Percentiles rank a stretch among this genome's conserved stretches.
Evolutionary conservation across 371 early-diverging fungal genomes (phyloP).

Genomic region (Mucor indicus): DNA sequence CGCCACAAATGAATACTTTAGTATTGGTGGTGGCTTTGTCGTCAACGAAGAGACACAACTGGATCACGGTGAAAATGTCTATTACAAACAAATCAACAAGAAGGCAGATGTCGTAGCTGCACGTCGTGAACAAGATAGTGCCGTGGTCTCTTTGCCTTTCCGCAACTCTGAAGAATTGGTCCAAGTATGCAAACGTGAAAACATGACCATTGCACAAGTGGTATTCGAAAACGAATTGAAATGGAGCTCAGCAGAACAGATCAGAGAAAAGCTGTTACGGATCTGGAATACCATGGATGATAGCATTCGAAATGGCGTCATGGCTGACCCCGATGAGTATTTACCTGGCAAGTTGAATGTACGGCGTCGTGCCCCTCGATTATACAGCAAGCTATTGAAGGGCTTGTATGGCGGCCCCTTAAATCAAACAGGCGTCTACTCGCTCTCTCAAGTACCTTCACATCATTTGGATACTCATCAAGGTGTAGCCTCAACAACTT

Average conservation of each 20-base stretch:
- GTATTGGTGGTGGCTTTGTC: constrained; percentile 95
- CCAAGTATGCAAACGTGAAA: constrained; percentile 78
- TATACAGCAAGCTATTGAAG: constrained; percentile 82
- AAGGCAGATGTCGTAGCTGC: constrained; percentile 26
- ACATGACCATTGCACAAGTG: constrained; percentile 91
- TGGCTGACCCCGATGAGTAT: constrained; percentile 45
- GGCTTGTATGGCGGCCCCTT: constrained; percentile 62
- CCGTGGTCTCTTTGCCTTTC: constrained; percentile 87
- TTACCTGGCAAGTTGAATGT: constrained; percentile 88
- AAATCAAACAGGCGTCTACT: constrained; percentile 18
- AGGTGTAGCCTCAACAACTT: no score
- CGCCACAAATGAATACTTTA: constrained; percentile 93
- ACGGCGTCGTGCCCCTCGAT: constrained; percentile 82
- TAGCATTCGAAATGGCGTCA: constrained; percentile 77
- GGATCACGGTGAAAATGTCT: constrained; percentile 85
- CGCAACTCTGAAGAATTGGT: constrained; percentile 76
- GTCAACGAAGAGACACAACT: constrained; percentile 86
- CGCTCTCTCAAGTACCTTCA: constrained; percentile 20
- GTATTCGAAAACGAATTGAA: constrained; percentile 92
- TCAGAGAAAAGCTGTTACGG: constrained; percentile 65
- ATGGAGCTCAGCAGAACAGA: constrained; percentile 83
- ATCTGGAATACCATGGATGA: constrained; percentile 95
- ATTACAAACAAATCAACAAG: constrained; percentile 61
- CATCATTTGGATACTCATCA: no score
- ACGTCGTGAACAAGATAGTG: constrained; percentile 66